Evolutionary conservation across 345 rosid species (phyloP), one percentile per base, ranked within the genome.

Genomic region (Toxicodendron radicans): DNA sequence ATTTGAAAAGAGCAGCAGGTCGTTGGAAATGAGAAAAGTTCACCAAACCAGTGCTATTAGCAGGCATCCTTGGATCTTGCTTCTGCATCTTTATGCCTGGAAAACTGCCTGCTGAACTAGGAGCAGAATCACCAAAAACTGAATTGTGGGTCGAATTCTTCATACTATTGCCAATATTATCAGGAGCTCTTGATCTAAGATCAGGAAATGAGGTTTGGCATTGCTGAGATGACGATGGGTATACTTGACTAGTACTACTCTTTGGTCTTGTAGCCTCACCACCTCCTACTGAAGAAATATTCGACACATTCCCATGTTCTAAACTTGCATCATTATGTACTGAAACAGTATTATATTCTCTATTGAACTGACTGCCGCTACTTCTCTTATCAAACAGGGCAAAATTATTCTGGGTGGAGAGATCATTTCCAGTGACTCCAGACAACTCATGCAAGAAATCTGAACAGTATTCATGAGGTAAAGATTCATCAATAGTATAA

Each of bases 1-100:
- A 81, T 82, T 83, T 90, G 14, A 76, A 79, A 70, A 82, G 72
- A 74, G 85, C 68, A 58, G 83, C 86, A 76, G 97, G 92, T 45
- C 87, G 84, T 11, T 84, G 77, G 78, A 92, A 90, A 77, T 89
- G 88, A 21, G 92, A 83, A 76, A 88, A 88, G 76, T 88, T 92
- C 75, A 83, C 75, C 67, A 84, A 58, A 75, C 77, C 73, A 62
- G 90, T 64, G 75, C 73, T 85, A 77, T 73, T 82, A 79, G 43
- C 59, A 49, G 85, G 27, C 9, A 61, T n/a, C 18, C 52, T 75
- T 12, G 82, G 82, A 70, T 82, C 90, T 75, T 69, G 87, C 76
- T 77, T 83, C 74, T 79, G 91, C 79, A 64, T 64, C 74, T 83
- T 80, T 27, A 76, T 72, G 66, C 66, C 66, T 14, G 82, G 71